phyloP scores from a whole-genome alignment of 1,284 basidiomycete species.

The Ganoderma boninense region DNA sequence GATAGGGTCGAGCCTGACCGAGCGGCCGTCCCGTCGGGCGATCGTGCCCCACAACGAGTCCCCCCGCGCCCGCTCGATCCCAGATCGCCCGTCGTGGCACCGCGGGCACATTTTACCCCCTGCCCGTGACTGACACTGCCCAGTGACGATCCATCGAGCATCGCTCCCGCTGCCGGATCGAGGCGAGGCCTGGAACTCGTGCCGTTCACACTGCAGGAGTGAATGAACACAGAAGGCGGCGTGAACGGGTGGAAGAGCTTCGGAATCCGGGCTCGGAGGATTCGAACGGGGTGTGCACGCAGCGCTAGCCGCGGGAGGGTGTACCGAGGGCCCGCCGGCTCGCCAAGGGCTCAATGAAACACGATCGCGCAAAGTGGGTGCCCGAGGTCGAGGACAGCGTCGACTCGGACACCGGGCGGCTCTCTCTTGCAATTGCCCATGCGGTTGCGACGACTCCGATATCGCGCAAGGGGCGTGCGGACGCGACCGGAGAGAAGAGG shows the following conservation, averaged over 20 bases:
- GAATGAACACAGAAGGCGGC: neutral
- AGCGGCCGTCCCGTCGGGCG: neutral
- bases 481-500: neutral
- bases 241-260: neutral
- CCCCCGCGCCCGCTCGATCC: neutral
- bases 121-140: neutral
- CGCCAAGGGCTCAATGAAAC: constrained; percentile 9
- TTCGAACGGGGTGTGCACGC: constrained; percentile 20
- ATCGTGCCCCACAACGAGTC: neutral
- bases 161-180: neutral
- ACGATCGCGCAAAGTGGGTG: constrained; percentile 11
- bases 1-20: neutral
- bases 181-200: neutral
- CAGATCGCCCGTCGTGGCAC: neutral
- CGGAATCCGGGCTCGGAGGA: constrained; percentile 4
- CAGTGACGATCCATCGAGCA: neutral
- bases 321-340: constrained; percentile 1
- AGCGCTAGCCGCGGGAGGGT: neutral
- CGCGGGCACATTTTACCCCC: neutral
- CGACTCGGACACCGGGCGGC: neutral
- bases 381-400: neutral
- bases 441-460: neutral
- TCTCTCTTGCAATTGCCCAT: neutral
- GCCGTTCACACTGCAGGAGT: neutral
- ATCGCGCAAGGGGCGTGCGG: neutral